These are phyloP conservation scores for Phytopythium ostracodes DNA, from an alignment of 352 stramenopile species.

Conservation along the genomic window DNA sequence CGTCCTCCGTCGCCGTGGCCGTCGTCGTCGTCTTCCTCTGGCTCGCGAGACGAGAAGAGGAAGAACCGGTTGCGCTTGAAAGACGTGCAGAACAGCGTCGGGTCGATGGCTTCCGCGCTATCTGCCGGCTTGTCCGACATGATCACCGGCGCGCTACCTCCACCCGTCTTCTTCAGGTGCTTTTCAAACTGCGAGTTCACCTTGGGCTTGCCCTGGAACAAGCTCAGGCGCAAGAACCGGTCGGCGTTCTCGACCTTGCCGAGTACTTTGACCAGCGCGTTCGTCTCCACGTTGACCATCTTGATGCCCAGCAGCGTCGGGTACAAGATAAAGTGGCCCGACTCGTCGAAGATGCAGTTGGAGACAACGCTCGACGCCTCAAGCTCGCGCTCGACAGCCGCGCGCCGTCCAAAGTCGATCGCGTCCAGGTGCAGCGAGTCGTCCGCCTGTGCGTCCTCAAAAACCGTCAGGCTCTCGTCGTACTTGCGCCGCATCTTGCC, in stretches of 20 bases:
- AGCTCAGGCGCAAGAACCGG: conserved; percentile 90
- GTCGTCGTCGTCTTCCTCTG: conserved; percentile 73
- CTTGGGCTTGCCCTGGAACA: conserved; percentile 95
- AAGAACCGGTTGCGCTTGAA: conserved; percentile 96
- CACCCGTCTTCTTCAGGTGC: conserved; percentile 49
- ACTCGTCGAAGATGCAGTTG: conserved; percentile 96
- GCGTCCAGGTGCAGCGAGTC: conserved; percentile 75
- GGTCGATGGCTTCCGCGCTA: conserved; percentile 43
- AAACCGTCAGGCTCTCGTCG: conserved; percentile 86
- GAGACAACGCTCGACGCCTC: conserved; percentile 31
- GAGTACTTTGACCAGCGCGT: conserved; percentile 90
- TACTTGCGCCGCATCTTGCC: conserved; percentile 89
- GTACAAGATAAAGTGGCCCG: conserved; percentile 94
- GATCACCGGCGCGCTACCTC: conserved; percentile 38
- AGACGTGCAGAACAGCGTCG: conserved; percentile 85
- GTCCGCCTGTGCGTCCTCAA: conserved; percentile 84
- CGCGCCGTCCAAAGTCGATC: conserved; percentile 85
- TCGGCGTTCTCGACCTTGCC: conserved; percentile 95
- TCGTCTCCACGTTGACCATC: conserved; percentile 93
- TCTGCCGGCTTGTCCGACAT: conserved; percentile 56
- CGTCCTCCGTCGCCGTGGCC: conserved; percentile 42
- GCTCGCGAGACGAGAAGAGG: conserved; percentile 95
- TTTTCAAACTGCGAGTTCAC: conserved; percentile 96
- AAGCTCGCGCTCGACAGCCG: conserved; percentile 84
- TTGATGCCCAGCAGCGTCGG: conserved; percentile 97